These are phyloP conservation scores for Mytilinidion resinicola DNA, from an alignment of 495 filamentous ascomycete species.

Conservation along the genomic window DNA sequence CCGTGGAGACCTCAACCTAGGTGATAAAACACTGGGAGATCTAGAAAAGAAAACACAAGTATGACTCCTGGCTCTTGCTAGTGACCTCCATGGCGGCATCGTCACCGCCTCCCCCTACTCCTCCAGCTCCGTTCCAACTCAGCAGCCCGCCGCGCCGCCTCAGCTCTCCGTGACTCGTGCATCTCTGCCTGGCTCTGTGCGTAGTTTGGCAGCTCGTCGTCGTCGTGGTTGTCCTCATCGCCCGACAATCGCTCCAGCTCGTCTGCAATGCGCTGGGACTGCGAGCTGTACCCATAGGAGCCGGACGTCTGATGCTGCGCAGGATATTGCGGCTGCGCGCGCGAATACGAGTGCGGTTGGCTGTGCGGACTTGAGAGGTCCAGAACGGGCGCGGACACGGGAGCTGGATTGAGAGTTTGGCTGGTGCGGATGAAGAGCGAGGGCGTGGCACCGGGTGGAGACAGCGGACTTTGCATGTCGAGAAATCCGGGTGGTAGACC, in stretches of 20 bases:
- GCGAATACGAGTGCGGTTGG: background rate
- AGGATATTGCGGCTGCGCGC: background rate
- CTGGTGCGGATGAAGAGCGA: background rate
- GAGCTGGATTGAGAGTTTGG: background rate
- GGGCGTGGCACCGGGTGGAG: background rate
- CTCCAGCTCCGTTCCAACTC: slow-evolving; percentile 34
- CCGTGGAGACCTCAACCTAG: too few relatives aligned
- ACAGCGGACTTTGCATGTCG: background rate
- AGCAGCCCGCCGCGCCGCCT: slow-evolving; percentile 30
- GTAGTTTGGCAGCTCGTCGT: slow-evolving; percentile 36
- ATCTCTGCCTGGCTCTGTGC: slow-evolving; percentile 35
- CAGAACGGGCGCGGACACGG: background rate
- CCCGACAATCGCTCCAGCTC: slow-evolving; percentile 23
- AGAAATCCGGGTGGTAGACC: slow-evolving; percentile 20
- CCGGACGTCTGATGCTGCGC: background rate
- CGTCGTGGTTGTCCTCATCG: slow-evolving; percentile 12
- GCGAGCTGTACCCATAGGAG: background rate
- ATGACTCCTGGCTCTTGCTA: background rate
- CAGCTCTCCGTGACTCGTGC: slow-evolving; percentile 22
- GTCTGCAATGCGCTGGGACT: background rate
- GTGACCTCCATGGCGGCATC: background rate
- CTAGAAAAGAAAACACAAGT: too few relatives aligned
- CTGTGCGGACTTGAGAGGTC: background rate
- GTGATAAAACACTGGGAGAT: too few relatives aligned
- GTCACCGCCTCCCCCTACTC: slow-evolving; percentile 17